Evolutionary conservation across 768 basidiomycete genomes (phyloP), one percentile per base, ranked within the genome.

Genomic region (Leucocoprinus leucothites): DNA sequence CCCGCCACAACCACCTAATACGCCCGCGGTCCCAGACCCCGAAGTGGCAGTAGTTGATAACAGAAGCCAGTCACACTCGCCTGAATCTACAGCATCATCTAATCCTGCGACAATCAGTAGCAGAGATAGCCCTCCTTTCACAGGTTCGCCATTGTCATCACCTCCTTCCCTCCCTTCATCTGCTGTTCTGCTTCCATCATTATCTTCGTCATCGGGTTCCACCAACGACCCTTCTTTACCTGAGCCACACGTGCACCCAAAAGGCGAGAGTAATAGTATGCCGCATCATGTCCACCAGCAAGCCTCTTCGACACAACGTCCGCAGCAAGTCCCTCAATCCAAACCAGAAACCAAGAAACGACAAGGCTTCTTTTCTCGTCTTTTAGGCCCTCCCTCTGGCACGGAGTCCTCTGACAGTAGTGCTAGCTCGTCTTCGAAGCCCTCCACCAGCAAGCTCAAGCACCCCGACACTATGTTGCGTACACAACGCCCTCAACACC

Each of bases 41-140:
- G 52, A 57, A 36, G 43, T 57, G 51, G 28, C 47, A 34, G 38
- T n/a, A 38, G 43, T 40, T 51, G 57, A 53, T 34, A 58, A 38
- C 26, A 26, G 50, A 36, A 19, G 56, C 14, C 44, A 52, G 40
- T 36, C 54, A 35, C 64, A 63, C 21, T 66, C 67, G 18, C 70
- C 72, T 35, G 71, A 70, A 57, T 66, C 69, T 18, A 71, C 70
- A 19, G 64, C 65, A 26, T 61, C 65, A 24, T 58, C 61, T 41
- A 64, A 60, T 57, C 31, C 31, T 54, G 36, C 41, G 42, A 57
- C 53, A 38, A 53, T 24, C 44, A 18, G 28, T 9, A 16, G 16
- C 56, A 58, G 52, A 21, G 22, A 36, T 26, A 36, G 24, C 18
- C 38, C 13, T 4, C 28, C 50, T 46, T 48, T 44, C 55, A 54